Evolutionary conservation across 371 early-diverging fungal genomes (phyloP).

Genomic region (Ordospora pajunii): DNA sequence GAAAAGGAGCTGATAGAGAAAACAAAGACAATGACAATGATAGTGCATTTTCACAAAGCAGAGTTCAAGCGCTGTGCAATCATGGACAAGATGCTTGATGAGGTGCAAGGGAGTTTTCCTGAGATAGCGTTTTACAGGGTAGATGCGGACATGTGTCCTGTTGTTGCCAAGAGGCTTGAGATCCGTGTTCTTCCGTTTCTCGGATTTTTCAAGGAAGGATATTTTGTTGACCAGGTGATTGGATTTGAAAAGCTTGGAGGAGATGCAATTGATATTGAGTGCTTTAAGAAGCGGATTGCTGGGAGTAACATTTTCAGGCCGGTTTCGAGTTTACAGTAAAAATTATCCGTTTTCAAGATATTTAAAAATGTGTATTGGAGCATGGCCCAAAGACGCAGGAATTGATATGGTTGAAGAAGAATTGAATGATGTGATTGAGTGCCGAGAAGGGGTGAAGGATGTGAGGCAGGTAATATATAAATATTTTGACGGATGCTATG

Average conservation of each 20-base stretch:
- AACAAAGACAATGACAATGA: slow-evolving; percentile 48
- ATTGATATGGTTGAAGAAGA: too few species aligned
- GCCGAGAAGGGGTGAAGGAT: not conserved
- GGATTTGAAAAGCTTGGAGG: slow-evolving; percentile 60
- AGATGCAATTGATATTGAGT: not conserved
- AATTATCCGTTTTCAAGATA: not conserved
- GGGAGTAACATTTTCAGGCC: slow-evolving; percentile 33
- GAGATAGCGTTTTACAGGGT: slow-evolving; percentile 52
- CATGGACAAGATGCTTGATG: slow-evolving; percentile 52
- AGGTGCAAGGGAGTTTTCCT: slow-evolving; percentile 37
- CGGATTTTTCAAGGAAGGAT: slow-evolving; percentile 57
- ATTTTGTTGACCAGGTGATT: slow-evolving; percentile 56
- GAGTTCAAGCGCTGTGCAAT: slow-evolving; percentile 52
- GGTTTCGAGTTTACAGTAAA: slow-evolving; percentile 17
- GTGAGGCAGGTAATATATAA: not conserved
- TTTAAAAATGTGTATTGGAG: not conserved
- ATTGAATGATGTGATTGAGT: not conserved
- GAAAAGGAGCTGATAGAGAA: slow-evolving; percentile 54
- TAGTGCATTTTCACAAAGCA: slow-evolving; percentile 58
- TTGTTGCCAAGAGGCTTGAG: slow-evolving; percentile 42
- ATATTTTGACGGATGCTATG: not conserved
- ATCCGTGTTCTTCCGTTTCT: slow-evolving; percentile 57
- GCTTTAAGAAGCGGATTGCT: slow-evolving; percentile 18
- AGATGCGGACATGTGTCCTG: slow-evolving; percentile 41
- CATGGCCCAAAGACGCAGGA: too few species aligned